Base-by-base conservation (phyloP, 2,329 filamentous ascomycete species). In the Fusarium dimerum region DNA sequence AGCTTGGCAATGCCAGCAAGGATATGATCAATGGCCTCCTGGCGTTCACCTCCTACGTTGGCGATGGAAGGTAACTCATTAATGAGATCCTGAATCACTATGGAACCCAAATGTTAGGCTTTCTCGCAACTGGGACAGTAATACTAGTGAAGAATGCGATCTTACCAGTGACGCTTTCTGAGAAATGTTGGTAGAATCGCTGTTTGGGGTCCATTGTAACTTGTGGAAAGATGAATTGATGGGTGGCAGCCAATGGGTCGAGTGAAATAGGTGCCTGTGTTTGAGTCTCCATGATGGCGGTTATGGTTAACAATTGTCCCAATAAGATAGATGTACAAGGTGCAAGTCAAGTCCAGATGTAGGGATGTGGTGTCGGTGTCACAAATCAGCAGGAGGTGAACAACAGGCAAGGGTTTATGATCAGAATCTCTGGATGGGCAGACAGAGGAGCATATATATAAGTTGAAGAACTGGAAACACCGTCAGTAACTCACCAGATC, bases 151-250 rank as follows among this genome's bases (percentile, higher is more conserved):
- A 26, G 20, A 17, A 30, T 26, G 11, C 20, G 11, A n/a, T 32
- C 77, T 69, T 75, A 92, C 90, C 80, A 43, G 84, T 83, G 47
- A 89, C 83, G 71, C 89, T 86, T 63, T 86, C 80, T 60, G 90
- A 87, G 66, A 96, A 96, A 68, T 91, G 88, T 62, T 85, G 84
- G 70, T 93, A 92, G 76, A 96, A 96, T 38, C 84, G 84, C 66
- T 93, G 87, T 61, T 92, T 94, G 51, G 70, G 67, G 53, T 74
- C 70, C 71, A 73, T 73, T 48, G 48, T 65, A 40, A 52, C 57
- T 38, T 47, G 47, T 26, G 50, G 62, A 46, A 64, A 61, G 40
- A 62, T 63, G 41, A 59, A 48, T 45, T 60, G 57, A 52, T 66
- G 59, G 38, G 50, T 55, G 29, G 64, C 56, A 38, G 62, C 51